A percentile compares a stretch with the other conserved stretches of the same genome.
These are phyloP conservation scores for Rosa rugosa DNA, from an alignment of 306 rosid genomes.

Conservation along the genomic window DNA sequence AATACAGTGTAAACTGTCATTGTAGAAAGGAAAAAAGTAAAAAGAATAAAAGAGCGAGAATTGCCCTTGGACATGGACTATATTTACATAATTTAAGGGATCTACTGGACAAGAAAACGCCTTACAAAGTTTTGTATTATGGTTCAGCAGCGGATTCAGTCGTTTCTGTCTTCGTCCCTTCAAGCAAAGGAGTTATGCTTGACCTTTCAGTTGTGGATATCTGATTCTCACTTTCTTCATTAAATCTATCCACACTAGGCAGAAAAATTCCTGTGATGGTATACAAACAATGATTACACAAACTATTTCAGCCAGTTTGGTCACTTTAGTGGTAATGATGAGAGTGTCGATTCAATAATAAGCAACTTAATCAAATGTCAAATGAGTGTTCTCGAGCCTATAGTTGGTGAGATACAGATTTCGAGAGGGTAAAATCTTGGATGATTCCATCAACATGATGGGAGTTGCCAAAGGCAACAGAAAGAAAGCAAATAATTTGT, in stretches of 20 bases:
- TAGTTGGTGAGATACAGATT: neutral
- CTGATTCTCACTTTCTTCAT: constrained; percentile 47
- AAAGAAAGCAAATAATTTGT: neutral
- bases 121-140: neutral
- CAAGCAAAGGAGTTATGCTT: constrained; percentile 63
- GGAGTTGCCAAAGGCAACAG: neutral
- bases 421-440: neutral
- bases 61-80: neutral
- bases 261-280: constrained; percentile 64
- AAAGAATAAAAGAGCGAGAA: neutral
- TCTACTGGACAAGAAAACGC: neutral
- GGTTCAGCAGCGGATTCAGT: constrained; percentile 30
- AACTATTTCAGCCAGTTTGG: neutral
- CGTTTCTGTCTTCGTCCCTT: constrained; percentile 33
- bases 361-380: neutral
- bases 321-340: neutral
- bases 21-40: neutral
- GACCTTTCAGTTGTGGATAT: constrained; percentile 28
- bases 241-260: constrained; percentile 54
- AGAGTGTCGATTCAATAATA: neutral
- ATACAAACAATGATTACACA: constrained; percentile 4
- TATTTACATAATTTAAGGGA: constrained; percentile 44
- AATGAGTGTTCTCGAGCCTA: neutral
- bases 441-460: neutral
- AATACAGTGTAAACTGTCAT: neutral